Evolutionary conservation across 2,329 filamentous ascomycete genomes (phyloP).

Genomic region (Hypoxylon sp.): DNA sequence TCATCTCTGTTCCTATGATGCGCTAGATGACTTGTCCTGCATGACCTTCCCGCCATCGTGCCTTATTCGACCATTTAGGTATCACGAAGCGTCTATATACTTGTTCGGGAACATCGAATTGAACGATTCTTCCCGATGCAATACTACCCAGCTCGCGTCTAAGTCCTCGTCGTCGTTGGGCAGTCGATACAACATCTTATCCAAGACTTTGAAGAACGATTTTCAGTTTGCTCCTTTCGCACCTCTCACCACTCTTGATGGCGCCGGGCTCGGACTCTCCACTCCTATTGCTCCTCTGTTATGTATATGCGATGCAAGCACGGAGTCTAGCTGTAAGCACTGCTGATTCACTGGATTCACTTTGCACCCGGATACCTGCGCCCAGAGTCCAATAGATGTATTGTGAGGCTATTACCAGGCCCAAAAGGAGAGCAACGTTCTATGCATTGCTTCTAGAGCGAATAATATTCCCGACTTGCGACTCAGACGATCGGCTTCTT

Average conservation of each 20-base stretch:
- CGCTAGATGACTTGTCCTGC: slow-evolving; percentile 44
- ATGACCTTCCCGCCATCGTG: slow-evolving; percentile 36
- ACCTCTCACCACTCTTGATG: slow-evolving; percentile 16
- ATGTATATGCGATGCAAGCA: slow-evolving; percentile 27
- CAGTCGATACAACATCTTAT: slow-evolving; percentile 28
- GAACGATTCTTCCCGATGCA: slow-evolving; percentile 39
- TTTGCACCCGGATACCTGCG: slow-evolving; percentile 9
- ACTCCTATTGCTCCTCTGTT: slow-evolving; percentile 24
- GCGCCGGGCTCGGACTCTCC: slow-evolving; percentile 22
- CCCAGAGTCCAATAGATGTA: slow-evolving; percentile 26
- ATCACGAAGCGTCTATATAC: slow-evolving; percentile 38
- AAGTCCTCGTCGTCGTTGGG: slow-evolving; percentile 36
- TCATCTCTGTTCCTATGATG: slow-evolving; percentile 24
- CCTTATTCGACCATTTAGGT: slow-evolving; percentile 35
- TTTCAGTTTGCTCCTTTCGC: slow-evolving; percentile 16
- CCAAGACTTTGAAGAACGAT: slow-evolving; percentile 6
- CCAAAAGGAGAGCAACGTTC: slow-evolving; percentile 7
- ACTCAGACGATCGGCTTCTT: slow-evolving; percentile 36
- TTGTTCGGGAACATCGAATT: slow-evolving; percentile 25
- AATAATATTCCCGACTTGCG: slow-evolving; percentile 1
- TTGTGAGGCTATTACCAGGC: slow-evolving; percentile 26
- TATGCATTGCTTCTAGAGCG: slow-evolving; percentile 6
- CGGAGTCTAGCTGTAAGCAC: slow-evolving; percentile 14
- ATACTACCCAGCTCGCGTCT: slow-evolving; percentile 39
- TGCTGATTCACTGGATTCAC: slow-evolving; percentile 20